These are phyloP conservation scores for Eurotiales sp. DNA, from an alignment of 2,329 filamentous ascomycete genomes.

Conservation along the genomic window DNA sequence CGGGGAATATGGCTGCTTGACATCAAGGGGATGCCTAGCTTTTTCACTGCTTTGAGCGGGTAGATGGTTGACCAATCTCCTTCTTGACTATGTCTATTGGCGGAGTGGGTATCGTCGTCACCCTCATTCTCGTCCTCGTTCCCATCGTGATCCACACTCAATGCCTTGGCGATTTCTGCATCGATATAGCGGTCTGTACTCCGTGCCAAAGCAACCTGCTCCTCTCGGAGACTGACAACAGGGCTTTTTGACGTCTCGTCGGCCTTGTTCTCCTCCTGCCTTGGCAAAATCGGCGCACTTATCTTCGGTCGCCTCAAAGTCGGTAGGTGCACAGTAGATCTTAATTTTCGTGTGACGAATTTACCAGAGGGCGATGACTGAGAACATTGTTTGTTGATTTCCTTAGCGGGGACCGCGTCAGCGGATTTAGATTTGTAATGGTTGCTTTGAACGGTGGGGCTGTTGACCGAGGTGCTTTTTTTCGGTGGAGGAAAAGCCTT, in stretches of 20 bases:
- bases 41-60: constrained; percentile 13
- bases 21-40: constrained; percentile 15
- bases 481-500: constrained; percentile 3
- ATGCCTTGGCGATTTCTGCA: constrained; percentile 13
- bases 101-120: neutral
- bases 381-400: neutral
- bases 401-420: neutral
- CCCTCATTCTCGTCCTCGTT: neutral
- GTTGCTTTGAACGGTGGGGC: neutral
- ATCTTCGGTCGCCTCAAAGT: constrained; percentile 3
- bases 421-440: neutral
- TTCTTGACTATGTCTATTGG: neutral
- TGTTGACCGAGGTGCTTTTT: neutral
- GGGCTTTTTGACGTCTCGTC: neutral
- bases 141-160: constrained; percentile 5
- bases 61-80: constrained; percentile 12
- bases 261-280: neutral
- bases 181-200: constrained; percentile 15
- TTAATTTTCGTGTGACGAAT: constrained; percentile 5
- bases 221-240: constrained; percentile 10
- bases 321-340: constrained; percentile 5
- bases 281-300: neutral
- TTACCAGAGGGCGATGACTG: constrained; percentile 1
- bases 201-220: constrained; percentile 11
- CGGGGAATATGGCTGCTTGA: constrained; percentile 15